phyloP scores from a whole-genome alignment of 2,329 filamentous ascomycete genomes.

The Phaeomoniella chlamydospora region DNA sequence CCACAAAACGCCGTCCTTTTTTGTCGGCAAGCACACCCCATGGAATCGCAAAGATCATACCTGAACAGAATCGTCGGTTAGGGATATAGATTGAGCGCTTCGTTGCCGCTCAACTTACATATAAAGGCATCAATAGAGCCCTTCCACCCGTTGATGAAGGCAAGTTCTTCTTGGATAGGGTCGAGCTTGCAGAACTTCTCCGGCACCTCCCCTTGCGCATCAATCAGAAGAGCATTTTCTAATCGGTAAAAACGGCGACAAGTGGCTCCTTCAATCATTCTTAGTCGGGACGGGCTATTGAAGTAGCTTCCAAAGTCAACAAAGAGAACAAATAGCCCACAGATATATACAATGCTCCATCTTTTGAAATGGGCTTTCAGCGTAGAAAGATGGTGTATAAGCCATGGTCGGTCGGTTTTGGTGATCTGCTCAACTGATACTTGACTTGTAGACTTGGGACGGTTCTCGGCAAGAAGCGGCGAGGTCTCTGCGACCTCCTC shows the following conservation, averaged over 20 bases:
- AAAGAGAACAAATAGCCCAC: background rate
- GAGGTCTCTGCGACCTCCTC: background rate
- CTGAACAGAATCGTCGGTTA: too few relatives aligned
- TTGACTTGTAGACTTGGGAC: background rate
- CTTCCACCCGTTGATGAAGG: background rate
- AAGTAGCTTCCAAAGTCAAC: background rate
- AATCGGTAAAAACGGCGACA: background rate
- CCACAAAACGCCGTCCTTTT: background rate
- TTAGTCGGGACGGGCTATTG: background rate
- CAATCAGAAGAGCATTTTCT: background rate
- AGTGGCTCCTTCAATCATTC: background rate
- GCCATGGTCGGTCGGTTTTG: background rate
- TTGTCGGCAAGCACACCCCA: slow-evolving; percentile 1
- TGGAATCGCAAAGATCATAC: background rate
- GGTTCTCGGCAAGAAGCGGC: background rate
- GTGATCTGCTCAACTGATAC: background rate
- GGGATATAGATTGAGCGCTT: too few relatives aligned
- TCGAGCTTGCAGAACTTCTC: slow-evolving; percentile 1
- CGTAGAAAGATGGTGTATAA: background rate
- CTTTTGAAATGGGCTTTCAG: background rate
- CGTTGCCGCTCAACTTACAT: slow-evolving; percentile 1
- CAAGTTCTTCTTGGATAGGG: background rate
- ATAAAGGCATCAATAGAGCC: background rate
- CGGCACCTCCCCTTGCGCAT: background rate
- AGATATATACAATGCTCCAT: background rate